Percentiles rank a stretch among this genome's conserved stretches.
phyloP scores from a whole-genome alignment of 805 yeast species.

The Metschnikowia corniflorae region DNA sequence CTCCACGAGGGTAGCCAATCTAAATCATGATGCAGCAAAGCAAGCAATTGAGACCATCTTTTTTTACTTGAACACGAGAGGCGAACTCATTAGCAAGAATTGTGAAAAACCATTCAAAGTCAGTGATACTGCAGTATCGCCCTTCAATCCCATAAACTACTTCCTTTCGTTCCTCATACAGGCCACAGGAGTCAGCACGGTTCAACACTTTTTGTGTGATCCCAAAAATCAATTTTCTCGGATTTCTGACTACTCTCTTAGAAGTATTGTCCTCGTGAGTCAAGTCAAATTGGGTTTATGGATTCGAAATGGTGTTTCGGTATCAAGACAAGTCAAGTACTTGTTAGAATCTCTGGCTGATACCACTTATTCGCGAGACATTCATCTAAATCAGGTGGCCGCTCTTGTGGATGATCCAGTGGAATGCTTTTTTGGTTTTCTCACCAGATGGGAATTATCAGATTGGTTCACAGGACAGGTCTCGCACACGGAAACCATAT shows the following conservation, averaged over 20 bases:
- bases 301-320: slow-evolving; percentile 68
- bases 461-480: slow-evolving; percentile 43
- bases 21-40: slow-evolving; percentile 18
- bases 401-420: slow-evolving; percentile 38
- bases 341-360: slow-evolving; percentile 47
- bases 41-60: slow-evolving; percentile 31
- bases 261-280: slow-evolving; percentile 56
- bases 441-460: slow-evolving; percentile 55
- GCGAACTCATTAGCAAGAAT: slow-evolving; percentile 21
- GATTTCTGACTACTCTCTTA: slow-evolving; percentile 55
- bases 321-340: slow-evolving; percentile 47
- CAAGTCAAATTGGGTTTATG: slow-evolving; percentile 66
- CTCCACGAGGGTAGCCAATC: slow-evolving; percentile 22
- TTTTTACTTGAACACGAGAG: slow-evolving; percentile 28
- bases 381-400: slow-evolving; percentile 46
- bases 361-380: slow-evolving; percentile 39
- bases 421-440: slow-evolving; percentile 32
- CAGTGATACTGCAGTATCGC: slow-evolving; percentile 49
- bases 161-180: slow-evolving; percentile 47
- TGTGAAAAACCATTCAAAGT: slow-evolving; percentile 40
- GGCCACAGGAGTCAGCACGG: slow-evolving; percentile 26
- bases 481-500: slow-evolving; percentile 33
- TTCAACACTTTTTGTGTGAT: slow-evolving; percentile 13
- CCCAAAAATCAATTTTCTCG: slow-evolving; percentile 28
- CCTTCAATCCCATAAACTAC: slow-evolving; percentile 58